A percentile compares a stretch with the other conserved stretches of the same genome.
phyloP scores from a whole-genome alignment of 805 yeast genomes.

The Hanseniaspora osmophila region DNA sequence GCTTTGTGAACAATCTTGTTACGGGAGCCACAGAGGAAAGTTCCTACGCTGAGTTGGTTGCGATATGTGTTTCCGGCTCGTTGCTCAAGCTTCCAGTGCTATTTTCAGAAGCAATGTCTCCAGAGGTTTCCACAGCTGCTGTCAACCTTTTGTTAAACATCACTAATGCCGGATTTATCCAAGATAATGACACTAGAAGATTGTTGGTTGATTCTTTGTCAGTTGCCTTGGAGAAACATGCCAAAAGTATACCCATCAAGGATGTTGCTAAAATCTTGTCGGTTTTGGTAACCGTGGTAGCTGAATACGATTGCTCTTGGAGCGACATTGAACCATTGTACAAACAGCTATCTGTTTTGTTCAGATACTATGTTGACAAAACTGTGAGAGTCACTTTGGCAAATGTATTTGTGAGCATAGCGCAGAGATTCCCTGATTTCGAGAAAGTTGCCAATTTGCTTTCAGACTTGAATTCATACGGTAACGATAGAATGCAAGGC shows the following conservation, averaged over 20 bases:
- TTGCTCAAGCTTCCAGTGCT: slow-evolving; percentile 37
- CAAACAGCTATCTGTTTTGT: slow-evolving; percentile 38
- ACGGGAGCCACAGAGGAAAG: slow-evolving; percentile 27
- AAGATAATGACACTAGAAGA: slow-evolving; percentile 38
- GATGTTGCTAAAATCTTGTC: slow-evolving; percentile 45
- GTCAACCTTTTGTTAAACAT: slow-evolving; percentile 37
- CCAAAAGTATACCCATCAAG: slow-evolving; percentile 32
- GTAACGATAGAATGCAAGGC: slow-evolving; percentile 47
- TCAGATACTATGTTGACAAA: slow-evolving; percentile 43
- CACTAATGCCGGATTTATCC: slow-evolving; percentile 43
- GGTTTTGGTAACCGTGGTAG: slow-evolving; percentile 41
- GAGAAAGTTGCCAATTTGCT: slow-evolving; percentile 37
- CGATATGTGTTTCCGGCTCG: slow-evolving; percentile 44
- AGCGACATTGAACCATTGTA: slow-evolving; percentile 37
- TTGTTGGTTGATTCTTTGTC: slow-evolving; percentile 44
- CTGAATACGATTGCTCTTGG: slow-evolving; percentile 38
- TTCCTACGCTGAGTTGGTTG: slow-evolving; percentile 35
- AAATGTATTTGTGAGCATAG: slow-evolving; percentile 45
- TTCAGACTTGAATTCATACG: slow-evolving; percentile 55
- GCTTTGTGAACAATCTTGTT: slow-evolving; percentile 37
- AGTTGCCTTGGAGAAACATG: slow-evolving; percentile 44
- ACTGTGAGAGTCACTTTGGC: slow-evolving; percentile 50
- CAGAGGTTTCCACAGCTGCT: slow-evolving; percentile 37
- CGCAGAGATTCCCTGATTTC: slow-evolving; percentile 32
- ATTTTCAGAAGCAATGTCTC: slow-evolving; percentile 25